phyloP scores from a whole-genome alignment of 805 yeast species.

The Hanseniaspora taiwanica region DNA sequence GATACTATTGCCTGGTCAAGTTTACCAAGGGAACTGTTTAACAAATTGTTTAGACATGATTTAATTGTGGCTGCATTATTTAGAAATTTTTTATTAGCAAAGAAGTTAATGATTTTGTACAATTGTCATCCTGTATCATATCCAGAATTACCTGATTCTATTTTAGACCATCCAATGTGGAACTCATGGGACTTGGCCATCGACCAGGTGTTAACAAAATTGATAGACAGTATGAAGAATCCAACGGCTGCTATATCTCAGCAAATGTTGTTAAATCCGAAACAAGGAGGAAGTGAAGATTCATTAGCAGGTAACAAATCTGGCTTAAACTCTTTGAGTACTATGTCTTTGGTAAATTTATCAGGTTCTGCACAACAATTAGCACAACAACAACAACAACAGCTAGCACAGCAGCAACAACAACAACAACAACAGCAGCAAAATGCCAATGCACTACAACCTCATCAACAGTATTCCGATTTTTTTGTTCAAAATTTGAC shows the following conservation, averaged over 20 bases:
- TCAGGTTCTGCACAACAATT: slow-evolving; percentile 8
- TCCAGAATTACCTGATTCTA: slow-evolving; percentile 78
- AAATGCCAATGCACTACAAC: slow-evolving; percentile 9
- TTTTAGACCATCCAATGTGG: slow-evolving; percentile 86
- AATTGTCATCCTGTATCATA: slow-evolving; percentile 92
- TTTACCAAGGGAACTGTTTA: slow-evolving; percentile 75
- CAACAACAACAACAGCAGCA: slow-evolving; percentile 10
- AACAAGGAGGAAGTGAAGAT: slow-evolving; percentile 13
- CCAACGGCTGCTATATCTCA: slow-evolving; percentile 20
- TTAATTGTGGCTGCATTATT: slow-evolving; percentile 92
- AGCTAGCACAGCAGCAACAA: slow-evolving; percentile 4
- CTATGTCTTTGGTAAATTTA: slow-evolving; percentile 24
- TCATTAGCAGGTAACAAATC: slow-evolving; percentile 18
- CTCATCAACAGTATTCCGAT: slow-evolving; percentile 66
- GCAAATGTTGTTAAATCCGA: slow-evolving; percentile 10
- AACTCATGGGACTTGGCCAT: slow-evolving; percentile 96
- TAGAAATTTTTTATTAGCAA: slow-evolving; percentile 83
- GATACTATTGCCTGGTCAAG: slow-evolving; percentile 98
- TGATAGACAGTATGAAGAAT: slow-evolving; percentile 33
- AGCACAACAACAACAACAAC: slow-evolving; percentile 2
- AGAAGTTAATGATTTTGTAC: slow-evolving; percentile 82
- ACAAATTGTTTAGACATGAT: slow-evolving; percentile 85
- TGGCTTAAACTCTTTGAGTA: slow-evolving; percentile 23
- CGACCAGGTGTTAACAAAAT: slow-evolving; percentile 77
- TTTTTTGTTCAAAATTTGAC: slow-evolving; percentile 94